A percentile compares a stretch with the other conserved stretches of the same genome.
Evolutionary conservation across 148 eudicot genomes (phyloP).

Genomic region (Gaultheria prostrata): DNA sequence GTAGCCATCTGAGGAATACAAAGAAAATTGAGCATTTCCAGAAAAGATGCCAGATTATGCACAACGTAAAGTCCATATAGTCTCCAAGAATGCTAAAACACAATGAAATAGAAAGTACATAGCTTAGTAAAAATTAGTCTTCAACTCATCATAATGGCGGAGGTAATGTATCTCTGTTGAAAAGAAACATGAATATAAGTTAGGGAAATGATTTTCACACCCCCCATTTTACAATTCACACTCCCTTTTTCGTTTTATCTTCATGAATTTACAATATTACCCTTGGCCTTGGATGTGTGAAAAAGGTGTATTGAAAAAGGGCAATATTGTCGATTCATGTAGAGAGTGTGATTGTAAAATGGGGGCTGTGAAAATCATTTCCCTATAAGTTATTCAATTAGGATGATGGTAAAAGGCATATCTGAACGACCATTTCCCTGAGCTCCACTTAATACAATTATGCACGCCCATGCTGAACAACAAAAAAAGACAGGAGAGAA

Average conservation of each 20-base stretch:
- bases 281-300: no score
- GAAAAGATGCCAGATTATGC: conserved; percentile 7
- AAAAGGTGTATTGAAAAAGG: no score
- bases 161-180: neutral
- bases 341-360: no score
- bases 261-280: no score
- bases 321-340: no score
- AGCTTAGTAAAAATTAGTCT: conserved; percentile 10
- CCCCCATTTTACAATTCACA: no score
- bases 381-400: neutral
- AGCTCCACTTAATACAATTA: neutral
- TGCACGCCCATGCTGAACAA: neutral
- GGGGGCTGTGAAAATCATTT: no score
- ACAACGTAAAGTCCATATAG: neutral
- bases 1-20: conserved; percentile 65
- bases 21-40: conserved; percentile 8
- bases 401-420: neutral
- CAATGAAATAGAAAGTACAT: conserved; percentile 5
- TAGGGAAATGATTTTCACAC: no score
- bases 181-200: neutral
- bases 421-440: neutral
- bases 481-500: neutral
- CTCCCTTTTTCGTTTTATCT: no score
- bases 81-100: conserved; percentile 3
- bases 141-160: neutral